phyloP scores from a whole-genome alignment of 306 rosid species.

The Sicyos edulis region DNA sequence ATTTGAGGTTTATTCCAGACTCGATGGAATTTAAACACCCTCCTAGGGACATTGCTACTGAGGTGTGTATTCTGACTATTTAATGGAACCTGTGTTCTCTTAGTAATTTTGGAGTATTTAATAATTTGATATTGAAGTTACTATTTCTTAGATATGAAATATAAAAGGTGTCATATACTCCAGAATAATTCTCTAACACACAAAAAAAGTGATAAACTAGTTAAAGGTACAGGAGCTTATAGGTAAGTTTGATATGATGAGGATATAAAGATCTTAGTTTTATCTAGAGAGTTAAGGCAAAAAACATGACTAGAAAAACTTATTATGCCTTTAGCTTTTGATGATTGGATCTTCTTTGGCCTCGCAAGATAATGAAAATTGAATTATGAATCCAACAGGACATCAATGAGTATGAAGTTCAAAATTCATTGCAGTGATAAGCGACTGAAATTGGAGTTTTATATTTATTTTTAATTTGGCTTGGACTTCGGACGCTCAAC shows the following conservation, averaged over 20 bases:
- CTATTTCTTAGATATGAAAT: not conserved
- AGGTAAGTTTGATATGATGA: conserved; percentile 6
- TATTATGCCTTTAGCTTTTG: not conserved
- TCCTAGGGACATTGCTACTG: conserved; percentile 64
- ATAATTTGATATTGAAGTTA: not conserved
- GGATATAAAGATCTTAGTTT: not conserved
- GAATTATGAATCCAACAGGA: not conserved
- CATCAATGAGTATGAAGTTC: not conserved
- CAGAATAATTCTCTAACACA: not conserved
- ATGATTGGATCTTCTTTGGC: not conserved
- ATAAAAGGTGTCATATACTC: not conserved
- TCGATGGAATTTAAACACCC: conserved; percentile 64
- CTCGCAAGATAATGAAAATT: not conserved
- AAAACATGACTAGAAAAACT: not conserved
- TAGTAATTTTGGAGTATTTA: not conserved
- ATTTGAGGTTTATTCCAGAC: conserved; percentile 88
- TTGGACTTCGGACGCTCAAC: not conserved
- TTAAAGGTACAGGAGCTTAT: not conserved
- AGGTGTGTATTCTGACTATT: conserved; percentile 40
- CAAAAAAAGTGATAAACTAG: not conserved
- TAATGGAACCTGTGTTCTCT: not conserved
- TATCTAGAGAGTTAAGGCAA: not conserved
- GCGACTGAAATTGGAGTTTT: not conserved
- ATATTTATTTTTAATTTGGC: not conserved
- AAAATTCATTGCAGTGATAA: not conserved